Percentiles rank a stretch among this genome's conserved stretches.
These are phyloP conservation scores for Talaromyces nanjingensis DNA, from an alignment of 495 filamentous ascomycete species.

Conservation along the genomic window DNA sequence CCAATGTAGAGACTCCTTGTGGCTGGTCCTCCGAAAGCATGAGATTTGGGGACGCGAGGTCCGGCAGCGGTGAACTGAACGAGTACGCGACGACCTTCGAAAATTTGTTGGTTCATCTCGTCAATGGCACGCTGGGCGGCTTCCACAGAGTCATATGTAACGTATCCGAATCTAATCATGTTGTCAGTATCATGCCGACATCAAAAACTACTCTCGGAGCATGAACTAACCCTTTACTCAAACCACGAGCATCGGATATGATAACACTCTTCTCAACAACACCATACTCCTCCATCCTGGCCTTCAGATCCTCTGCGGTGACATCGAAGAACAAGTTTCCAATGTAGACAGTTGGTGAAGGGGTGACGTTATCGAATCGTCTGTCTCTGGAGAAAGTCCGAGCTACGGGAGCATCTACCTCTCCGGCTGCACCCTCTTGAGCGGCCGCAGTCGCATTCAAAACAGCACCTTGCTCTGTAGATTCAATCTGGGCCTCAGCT, in stretches of 20 bases:
- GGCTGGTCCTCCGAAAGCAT: slow-evolving; percentile 25
- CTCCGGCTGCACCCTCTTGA: slow-evolving; percentile 10
- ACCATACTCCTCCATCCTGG: slow-evolving; percentile 62
- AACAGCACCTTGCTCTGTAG: slow-evolving; percentile 7
- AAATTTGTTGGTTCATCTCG: slow-evolving; percentile 59
- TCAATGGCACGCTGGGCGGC: slow-evolving; percentile 54
- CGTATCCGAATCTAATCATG: slow-evolving; percentile 64
- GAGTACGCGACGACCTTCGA: slow-evolving; percentile 69
- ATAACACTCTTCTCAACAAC: slow-evolving; percentile 47
- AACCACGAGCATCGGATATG: slow-evolving; percentile 60
- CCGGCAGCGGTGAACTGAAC: slow-evolving; percentile 47
- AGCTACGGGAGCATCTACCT: not conserved
- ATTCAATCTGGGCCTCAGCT: not conserved
- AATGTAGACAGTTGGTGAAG: slow-evolving; percentile 56
- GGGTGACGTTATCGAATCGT: slow-evolving; percentile 11
- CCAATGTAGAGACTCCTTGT: slow-evolving; percentile 75
- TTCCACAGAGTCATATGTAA: slow-evolving; percentile 54
- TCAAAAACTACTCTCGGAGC: slow-evolving; percentile 17
- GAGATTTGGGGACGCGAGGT: slow-evolving; percentile 12
- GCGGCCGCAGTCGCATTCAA: not conserved
- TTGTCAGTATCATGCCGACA: not conserved
- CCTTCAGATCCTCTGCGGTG: slow-evolving; percentile 60
- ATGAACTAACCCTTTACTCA: slow-evolving; percentile 78
- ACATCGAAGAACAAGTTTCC: slow-evolving; percentile 86
- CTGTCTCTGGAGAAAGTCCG: no score